Base-by-base conservation (phyloP, 345 rosid species). In the Cardamine occulta region DNA sequence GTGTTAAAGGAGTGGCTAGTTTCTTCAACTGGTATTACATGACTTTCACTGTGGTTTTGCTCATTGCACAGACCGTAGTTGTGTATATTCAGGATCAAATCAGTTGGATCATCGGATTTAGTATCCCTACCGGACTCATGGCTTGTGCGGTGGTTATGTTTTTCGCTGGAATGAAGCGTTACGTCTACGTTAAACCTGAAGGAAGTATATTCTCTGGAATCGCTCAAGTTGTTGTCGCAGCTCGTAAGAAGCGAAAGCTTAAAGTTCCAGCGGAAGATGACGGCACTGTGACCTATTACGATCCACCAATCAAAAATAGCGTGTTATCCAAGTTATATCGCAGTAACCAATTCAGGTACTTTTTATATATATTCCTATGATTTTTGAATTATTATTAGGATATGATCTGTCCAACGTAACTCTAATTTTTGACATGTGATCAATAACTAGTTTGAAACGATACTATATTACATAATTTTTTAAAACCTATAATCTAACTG, bases 21-120 rank as follows among this genome's bases (percentile, higher is more conserved):
- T 93, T 85, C 80, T 91, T 73, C 82, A 93, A 88, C 39, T 89
- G 93, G 88, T 92, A 91, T 78, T 91, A 87, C 84, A 49, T 79
- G 32, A 71, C 89, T 14, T 89, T 89, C 78, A 91, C 91, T 7
- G 56, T 87, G 4, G 90, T 89, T 23, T 26, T 87, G 2, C 34
- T 89, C 69, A 68, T 93, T 52, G 52, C 89, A 47, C 74, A 52
- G 63, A 89, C 96, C 3, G 61, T 87, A 0, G 82, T 93, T 72
- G 91, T 91, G 9, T 93, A 93, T 66, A 72, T 93, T 55, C 98
- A 93, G 64, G 86, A 87, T 65, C 75, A 86, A 7, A 57, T 93
- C 21, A 89, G 97, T 39, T 93, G 98, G 98, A 84, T 79, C 4
- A 12, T 84, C 2, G 98, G 98, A 0, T 89, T 91, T 48, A 89